These are phyloP conservation scores for Fusarium sp. DNA, from an alignment of 2,329 filamentous ascomycete genomes.

Conservation along the genomic window DNA sequence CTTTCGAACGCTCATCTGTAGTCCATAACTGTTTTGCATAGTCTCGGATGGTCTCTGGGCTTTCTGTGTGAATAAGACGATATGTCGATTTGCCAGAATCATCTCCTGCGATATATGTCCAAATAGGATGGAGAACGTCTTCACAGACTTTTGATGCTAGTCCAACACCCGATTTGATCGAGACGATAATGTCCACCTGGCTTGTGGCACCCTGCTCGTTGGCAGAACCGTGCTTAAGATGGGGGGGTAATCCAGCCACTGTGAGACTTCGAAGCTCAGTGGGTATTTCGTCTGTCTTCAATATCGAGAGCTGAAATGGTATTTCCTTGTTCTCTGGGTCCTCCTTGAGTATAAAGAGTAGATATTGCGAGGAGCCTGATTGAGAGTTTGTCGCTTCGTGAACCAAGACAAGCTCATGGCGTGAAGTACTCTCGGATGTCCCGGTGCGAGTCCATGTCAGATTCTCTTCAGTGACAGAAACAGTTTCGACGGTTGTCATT, in stretches of 20 bases:
- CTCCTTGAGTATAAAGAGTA: constrained; percentile 55
- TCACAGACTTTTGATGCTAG: constrained; percentile 66
- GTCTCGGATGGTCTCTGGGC: constrained; percentile 69
- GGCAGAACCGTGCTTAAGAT: constrained; percentile 43
- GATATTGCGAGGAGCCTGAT: constrained; percentile 26
- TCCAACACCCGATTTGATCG: constrained; percentile 71
- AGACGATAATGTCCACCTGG: constrained; percentile 72
- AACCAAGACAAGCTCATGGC: constrained; percentile 45
- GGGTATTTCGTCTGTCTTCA: constrained; percentile 47
- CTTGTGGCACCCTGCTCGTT: constrained; percentile 36
- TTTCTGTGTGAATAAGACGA: constrained; percentile 69
- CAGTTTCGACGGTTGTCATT: constrained; percentile 16
- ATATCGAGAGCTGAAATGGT: constrained; percentile 43
- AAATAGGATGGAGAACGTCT: constrained; percentile 63
- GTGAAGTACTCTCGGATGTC: constrained; percentile 17
- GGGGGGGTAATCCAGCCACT: constrained; percentile 50
- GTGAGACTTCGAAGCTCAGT: constrained; percentile 51
- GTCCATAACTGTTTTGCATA: constrained; percentile 60
- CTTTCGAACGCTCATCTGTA: constrained; percentile 46
- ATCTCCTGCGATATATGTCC: constrained; percentile 52
- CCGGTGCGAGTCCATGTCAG: constrained; percentile 44
- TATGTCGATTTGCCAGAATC: constrained; percentile 1
- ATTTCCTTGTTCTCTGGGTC: constrained; percentile 37
- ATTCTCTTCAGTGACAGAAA: constrained; percentile 37
- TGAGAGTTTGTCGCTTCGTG: constrained; percentile 12